Conservation (phyloP, 2,329 filamentous ascomycete species). For the Fusarium nanum region DNA sequence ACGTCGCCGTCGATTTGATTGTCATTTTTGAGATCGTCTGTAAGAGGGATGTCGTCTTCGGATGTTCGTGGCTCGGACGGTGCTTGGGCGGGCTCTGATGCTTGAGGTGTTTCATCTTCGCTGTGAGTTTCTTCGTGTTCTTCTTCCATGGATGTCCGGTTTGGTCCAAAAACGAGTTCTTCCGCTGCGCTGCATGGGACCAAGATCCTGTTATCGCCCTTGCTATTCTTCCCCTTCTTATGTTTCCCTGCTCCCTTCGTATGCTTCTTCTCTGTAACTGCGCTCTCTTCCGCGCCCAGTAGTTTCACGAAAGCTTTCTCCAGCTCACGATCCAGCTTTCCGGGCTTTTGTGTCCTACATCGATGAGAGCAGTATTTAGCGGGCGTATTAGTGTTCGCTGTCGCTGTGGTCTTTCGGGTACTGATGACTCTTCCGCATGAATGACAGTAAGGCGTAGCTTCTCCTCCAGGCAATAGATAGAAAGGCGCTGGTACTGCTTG, state of each 20-base stretch:
- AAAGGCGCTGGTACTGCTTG: constrained; percentile 62
- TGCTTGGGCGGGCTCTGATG: background rate
- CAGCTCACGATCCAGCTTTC: constrained; percentile 62
- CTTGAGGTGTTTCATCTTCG: background rate
- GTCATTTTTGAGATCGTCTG: background rate
- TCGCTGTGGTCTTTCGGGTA: constrained; percentile 47
- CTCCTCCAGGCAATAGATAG: constrained; percentile 61
- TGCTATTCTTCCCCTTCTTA: constrained; percentile 55
- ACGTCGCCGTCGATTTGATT: constrained; percentile 56
- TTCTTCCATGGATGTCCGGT: constrained; percentile 10
- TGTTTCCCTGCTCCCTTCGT: constrained; percentile 53
- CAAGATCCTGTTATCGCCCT: constrained; percentile 44
- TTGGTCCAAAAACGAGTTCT: constrained; percentile 25
- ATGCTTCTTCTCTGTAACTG: constrained; percentile 41
- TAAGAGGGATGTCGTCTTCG: constrained; percentile 1
- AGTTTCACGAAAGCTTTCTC: constrained; percentile 60
- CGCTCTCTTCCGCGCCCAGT: constrained; percentile 34
- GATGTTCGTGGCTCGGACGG: background rate
- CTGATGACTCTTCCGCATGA: constrained; percentile 68
- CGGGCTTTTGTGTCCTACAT: constrained; percentile 64
- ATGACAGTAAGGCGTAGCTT: constrained; percentile 65
- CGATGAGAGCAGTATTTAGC: constrained; percentile 68
- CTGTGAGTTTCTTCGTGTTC: background rate
- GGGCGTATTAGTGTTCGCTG: constrained; percentile 38
- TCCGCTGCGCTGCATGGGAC: constrained; percentile 29